Evolutionary conservation across 192 early-diverging fungal species (phyloP), one percentile per base, ranked within the genome.

Genomic region (Coemansia sp.): DNA sequence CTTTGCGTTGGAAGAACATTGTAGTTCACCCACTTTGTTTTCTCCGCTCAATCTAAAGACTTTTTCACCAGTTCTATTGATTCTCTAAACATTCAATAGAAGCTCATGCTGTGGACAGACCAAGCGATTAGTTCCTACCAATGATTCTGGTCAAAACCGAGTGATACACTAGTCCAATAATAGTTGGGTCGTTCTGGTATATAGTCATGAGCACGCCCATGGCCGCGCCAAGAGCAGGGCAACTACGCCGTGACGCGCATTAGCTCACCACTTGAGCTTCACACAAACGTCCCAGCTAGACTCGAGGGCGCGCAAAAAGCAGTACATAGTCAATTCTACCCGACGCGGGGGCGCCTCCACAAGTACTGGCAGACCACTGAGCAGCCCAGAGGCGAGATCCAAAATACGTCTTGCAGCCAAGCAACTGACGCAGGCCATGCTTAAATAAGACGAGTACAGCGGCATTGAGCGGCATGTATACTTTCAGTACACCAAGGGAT

Each of bases 291-390:
- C 85, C 92, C 91, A 94, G 7, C 80, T 66, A 7, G 85, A 82
- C 69, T 92, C 92, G 33, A 94, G 45, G 0, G 92, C 92, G 39
- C 93, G 86, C 42, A 93, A 86, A 28, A 93, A 70, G 66, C 89
- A 91, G 69, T 96, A 96, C 71, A 96, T 75, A 13, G 86, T 91
- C 37, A 96, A 77, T 67, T 96, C 94, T 69, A 88, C 62, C 41
- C 86, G 87, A 36, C 90, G 85, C 6, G 86, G 83, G 13, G 79
- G 82, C 6, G 83, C 76, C 69, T 91, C 90, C 6, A 87, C 71
- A n/a, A 91, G 68, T 35, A 87, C 80, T 2, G 86, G 80, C 10
- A 82, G 67, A 0, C 88, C 88, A 20, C 83, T 76, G 1, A 85
- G 45, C 12, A 87, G 45, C n/a, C 90, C 90, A 25, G 80, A 79